Evolutionary conservation across 306 rosid species (phyloP), one percentile per base, ranked within the genome.

Genomic region (Lotus japonicus): DNA sequence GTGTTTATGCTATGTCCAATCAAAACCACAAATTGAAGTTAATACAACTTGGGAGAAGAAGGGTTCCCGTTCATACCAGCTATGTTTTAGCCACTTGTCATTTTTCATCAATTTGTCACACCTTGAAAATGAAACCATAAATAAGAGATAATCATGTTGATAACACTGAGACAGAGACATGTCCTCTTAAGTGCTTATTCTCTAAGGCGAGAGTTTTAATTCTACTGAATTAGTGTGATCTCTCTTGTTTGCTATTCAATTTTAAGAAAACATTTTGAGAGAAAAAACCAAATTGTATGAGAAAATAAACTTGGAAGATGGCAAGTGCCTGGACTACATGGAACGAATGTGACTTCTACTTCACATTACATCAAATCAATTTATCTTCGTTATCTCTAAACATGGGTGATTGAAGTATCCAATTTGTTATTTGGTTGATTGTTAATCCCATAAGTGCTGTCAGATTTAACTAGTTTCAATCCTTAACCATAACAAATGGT

Each of bases 31-130:
- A 53, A 76, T 44, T 63, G 60, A 56, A 18, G 67, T 68, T 42
- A 26, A 80, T 43, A 12, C 58, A 71, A 57, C 66, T 64, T 62
- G 21, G 69, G 21, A n/a, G 43, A 28, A 65, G 11, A 28, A 65
- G 9, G 45, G 45, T 58, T 48, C 42, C 31, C 61, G 3, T 55
- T 60, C 75, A 80, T 68, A 79, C 83, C 53, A 65, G 72, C 77
- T 54, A 12, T 75, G 76, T 79, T 77, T 77, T 68, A 21, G 51
- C 77, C 73, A 68, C 9, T 33, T 26, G 64, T 83, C 87, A 70
- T 77, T 75, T 64, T 77, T 74, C 55, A 21, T 19, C 84, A 68
- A 78, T 49, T 74, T 82, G 69, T 16, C 66, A 65, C 81, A 62
- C 3, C 56, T 9, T 50, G 23, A 9, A 62, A 61, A 62, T 13